Evolutionary conservation across 805 yeast genomes (phyloP).

Genomic region (Starmerella sp.): DNA sequence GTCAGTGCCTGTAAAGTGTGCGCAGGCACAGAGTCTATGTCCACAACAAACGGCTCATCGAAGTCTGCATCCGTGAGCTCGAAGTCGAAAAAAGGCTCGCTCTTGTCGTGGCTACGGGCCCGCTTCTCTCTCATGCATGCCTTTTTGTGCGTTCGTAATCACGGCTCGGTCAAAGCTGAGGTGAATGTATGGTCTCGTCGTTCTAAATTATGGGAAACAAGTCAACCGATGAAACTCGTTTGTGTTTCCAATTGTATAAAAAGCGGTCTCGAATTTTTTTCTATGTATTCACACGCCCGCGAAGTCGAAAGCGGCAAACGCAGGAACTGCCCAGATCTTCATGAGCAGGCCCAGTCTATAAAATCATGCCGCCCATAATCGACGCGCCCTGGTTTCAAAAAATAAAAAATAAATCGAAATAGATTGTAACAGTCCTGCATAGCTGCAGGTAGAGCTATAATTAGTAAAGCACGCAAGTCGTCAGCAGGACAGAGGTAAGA

Average conservation of each 20-base stretch:
- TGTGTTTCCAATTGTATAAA: not conserved
- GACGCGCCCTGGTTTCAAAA: no score
- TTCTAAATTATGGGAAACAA: no score
- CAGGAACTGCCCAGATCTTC: no score
- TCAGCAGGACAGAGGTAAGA: no score
- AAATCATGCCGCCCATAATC: no score
- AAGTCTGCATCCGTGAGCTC: constrained; percentile 16
- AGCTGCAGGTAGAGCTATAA: no score
- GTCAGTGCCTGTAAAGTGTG: not conserved
- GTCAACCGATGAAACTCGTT: no score
- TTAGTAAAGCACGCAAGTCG: no score
- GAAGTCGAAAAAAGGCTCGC: constrained; percentile 22
- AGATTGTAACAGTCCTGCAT: no score
- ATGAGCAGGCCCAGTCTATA: no score
- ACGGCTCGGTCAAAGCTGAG: not conserved
- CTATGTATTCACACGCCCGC: not conserved
- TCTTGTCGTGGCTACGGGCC: constrained; percentile 12
- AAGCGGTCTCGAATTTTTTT: not conserved
- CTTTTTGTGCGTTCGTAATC: constrained; percentile 1
- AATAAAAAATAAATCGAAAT: no score
- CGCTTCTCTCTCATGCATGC: constrained; percentile 23
- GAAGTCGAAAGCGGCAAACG: not conserved
- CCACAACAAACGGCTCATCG: constrained; percentile 4
- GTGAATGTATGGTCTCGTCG: no score
- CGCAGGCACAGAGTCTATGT: constrained; percentile 8